phyloP scores from a whole-genome alignment of 768 basidiomycete genomes.

The Rhizopogon vesiculosus region DNA sequence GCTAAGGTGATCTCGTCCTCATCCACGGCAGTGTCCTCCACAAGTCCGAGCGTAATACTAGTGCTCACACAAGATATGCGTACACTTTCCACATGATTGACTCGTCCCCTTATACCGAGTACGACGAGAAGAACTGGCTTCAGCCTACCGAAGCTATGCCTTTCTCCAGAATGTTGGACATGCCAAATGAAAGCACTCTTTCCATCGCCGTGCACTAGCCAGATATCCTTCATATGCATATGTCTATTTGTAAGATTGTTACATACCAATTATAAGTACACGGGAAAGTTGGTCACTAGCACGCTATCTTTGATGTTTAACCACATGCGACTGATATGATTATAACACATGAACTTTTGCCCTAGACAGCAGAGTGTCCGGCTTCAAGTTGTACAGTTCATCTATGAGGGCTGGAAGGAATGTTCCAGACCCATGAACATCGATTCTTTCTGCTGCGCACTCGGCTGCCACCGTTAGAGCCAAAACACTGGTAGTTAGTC shows the following conservation, averaged over 20 bases:
- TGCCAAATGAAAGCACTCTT: constrained; percentile 7
- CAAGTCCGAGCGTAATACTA: constrained; percentile 84
- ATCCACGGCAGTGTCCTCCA: constrained; percentile 94
- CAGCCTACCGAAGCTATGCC: constrained; percentile 85
- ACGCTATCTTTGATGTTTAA: background rate
- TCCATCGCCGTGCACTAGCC: background rate
- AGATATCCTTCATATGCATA: background rate
- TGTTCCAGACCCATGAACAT: constrained; percentile 59
- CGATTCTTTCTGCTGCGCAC: constrained; percentile 42
- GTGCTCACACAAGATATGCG: constrained; percentile 77
- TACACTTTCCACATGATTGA: constrained; percentile 98
- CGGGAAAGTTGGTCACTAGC: background rate
- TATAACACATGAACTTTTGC: constrained; percentile 26
- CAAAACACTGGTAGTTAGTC: constrained; percentile 36
- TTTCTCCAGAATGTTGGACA: constrained; percentile 57
- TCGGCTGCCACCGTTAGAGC: constrained; percentile 61
- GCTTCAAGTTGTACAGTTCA: constrained; percentile 44
- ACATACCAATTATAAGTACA: too few relatives aligned
- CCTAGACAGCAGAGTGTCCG: constrained; percentile 26
- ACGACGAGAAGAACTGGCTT: constrained; percentile 94
- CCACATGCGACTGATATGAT: background rate
- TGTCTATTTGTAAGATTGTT: background rate
- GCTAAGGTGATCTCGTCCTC: constrained; percentile 78
- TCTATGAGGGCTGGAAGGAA: constrained; percentile 66
- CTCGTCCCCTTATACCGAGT: constrained; percentile 59